phyloP scores from a whole-genome alignment of 2,329 filamentous ascomycete genomes.

The Stagonosporopsis cucurbitacearum region DNA sequence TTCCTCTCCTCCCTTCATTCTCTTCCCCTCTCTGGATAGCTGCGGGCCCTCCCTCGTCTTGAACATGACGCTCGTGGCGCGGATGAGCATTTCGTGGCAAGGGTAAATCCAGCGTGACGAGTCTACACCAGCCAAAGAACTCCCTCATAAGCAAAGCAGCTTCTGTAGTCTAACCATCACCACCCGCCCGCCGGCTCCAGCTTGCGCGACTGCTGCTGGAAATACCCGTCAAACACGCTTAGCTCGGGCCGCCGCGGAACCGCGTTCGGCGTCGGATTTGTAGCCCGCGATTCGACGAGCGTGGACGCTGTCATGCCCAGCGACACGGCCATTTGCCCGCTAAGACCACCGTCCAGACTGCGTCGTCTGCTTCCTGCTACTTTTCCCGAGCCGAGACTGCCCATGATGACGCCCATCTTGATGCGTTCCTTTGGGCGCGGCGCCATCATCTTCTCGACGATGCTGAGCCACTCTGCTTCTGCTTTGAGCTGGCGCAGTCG shows the following conservation, averaged over 20 bases:
- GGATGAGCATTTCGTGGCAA: too few species aligned
- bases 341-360: constrained; percentile 46
- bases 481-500: constrained; percentile 42
- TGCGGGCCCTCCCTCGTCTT: too few species aligned
- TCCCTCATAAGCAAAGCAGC: too few species aligned
- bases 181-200: constrained; percentile 32
- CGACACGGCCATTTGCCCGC: constrained; percentile 35
- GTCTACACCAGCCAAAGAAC: too few species aligned
- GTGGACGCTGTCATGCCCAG: constrained; percentile 24
- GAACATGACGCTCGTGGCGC: too few species aligned
- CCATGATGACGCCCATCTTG: constrained; percentile 43
- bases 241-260: constrained; percentile 36
- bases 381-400: constrained; percentile 39
- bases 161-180: constrained; percentile 19
- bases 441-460: constrained; percentile 47
- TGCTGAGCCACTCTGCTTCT: constrained; percentile 44
- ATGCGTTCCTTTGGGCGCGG: constrained; percentile 43
- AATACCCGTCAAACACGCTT: constrained; percentile 47
- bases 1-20: not conserved
- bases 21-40: not conserved
- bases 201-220: constrained; percentile 39
- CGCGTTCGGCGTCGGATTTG: not conserved
- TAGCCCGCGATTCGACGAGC: constrained; percentile 26
- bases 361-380: constrained; percentile 36
- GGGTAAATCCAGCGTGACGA: too few species aligned